A percentile compares a stretch with the other conserved stretches of the same genome.
Conservation (phyloP, 768 basidiomycete genomes). For the Tricholoma saponaceum region DNA sequence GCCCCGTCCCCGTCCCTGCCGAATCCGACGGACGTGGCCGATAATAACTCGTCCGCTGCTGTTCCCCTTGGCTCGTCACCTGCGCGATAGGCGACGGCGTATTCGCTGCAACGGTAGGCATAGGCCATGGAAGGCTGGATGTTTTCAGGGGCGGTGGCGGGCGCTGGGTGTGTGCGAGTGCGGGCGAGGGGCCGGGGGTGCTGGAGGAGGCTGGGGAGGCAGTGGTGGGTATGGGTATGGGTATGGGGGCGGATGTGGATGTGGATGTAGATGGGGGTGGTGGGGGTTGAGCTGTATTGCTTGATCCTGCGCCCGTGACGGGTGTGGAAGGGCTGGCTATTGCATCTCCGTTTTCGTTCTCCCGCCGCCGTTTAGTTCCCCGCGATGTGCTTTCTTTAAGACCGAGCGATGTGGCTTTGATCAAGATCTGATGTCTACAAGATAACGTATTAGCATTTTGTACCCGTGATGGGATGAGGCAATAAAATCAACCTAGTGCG, state of each 20-base stretch:
- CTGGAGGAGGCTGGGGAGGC: conserved; percentile 35
- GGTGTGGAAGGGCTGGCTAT: conserved; percentile 26
- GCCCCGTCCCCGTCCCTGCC: background rate
- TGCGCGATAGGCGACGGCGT: conserved; percentile 54
- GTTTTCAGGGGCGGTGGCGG: conserved; percentile 15
- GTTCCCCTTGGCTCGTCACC: conserved; percentile 33
- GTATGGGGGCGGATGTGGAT: conserved; percentile 23
- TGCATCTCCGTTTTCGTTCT: conserved; percentile 31
- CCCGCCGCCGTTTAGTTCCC: conserved; percentile 42
- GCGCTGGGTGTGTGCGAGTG: conserved; percentile 41
- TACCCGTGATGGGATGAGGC: background rate
- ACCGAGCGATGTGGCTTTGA: conserved; percentile 76
- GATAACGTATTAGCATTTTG: background rate
- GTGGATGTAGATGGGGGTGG: conserved; percentile 15
- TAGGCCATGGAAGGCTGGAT: conserved; percentile 55
- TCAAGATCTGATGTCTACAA: conserved; percentile 73
- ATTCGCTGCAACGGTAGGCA: conserved; percentile 66
- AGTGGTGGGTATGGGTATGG: conserved; percentile 21
- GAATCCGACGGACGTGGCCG: conserved; percentile 36
- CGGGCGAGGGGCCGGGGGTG: conserved; percentile 50
- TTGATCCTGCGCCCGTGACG: conserved; percentile 25
- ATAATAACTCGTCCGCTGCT: conserved; percentile 50
- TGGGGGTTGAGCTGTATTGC: conserved; percentile 18
- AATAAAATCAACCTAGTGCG: conserved; percentile 55
- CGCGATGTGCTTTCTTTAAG: conserved; percentile 65